Conservation (phyloP, 2,329 filamentous ascomycete species). For the Venturia carpophila region DNA sequence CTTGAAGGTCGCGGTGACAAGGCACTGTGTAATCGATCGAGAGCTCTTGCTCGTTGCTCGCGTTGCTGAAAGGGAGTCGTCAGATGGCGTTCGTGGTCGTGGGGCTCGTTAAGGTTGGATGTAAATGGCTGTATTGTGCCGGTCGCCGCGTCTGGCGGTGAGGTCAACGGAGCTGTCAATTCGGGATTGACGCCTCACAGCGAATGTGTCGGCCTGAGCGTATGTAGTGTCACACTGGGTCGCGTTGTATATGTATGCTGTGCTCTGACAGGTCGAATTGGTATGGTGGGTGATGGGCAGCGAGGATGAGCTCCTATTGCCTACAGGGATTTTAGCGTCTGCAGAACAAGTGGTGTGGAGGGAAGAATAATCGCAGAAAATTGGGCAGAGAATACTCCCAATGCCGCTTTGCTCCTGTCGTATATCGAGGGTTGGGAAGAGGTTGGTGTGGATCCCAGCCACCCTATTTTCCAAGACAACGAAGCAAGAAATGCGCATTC, state of each 20-base stretch:
- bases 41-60: conserved; percentile 33
- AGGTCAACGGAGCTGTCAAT: neutral
- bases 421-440: neutral
- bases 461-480: neutral
- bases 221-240: conserved; percentile 4
- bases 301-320: neutral
- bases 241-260: conserved; percentile 7
- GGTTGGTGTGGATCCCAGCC: conserved; percentile 1
- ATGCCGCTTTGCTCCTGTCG: neutral
- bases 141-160: conserved; percentile 4
- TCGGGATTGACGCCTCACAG: conserved; percentile 8
- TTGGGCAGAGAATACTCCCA: neutral
- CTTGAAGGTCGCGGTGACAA: conserved; percentile 43
- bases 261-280: neutral
- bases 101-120: conserved; percentile 30
- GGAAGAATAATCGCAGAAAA: neutral
- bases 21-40: conserved; percentile 29
- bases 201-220: neutral
- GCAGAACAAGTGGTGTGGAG: neutral
- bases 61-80: conserved; percentile 35
- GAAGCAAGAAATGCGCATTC: neutral
- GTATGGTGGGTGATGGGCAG: conserved; percentile 2
- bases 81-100: conserved; percentile 30
- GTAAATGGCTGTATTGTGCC: conserved; percentile 15
- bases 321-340: conserved; percentile 11